These are phyloP conservation scores for Blastobotrys terrestris DNA, from an alignment of 805 yeast genomes.

Conservation along the genomic window DNA sequence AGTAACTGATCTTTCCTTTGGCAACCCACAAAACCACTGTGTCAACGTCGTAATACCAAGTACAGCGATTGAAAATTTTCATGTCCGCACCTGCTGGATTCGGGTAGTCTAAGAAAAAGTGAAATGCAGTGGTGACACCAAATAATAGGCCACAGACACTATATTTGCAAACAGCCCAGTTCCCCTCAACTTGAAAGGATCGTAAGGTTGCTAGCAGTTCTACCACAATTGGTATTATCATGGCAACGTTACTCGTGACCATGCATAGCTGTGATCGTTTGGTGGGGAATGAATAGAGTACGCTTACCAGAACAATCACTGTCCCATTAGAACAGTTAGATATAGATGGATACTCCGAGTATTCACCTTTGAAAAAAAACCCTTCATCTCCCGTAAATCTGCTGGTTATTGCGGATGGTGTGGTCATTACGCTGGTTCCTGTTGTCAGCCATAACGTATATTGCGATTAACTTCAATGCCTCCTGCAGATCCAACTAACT, in stretches of 20 bases:
- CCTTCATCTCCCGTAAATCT: slow-evolving; percentile 83
- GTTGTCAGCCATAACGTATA: slow-evolving; percentile 65
- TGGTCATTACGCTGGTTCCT: slow-evolving; percentile 70
- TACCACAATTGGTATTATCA: slow-evolving; percentile 57
- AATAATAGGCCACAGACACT: slow-evolving; percentile 14
- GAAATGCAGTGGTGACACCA: slow-evolving; percentile 15
- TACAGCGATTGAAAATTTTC: slow-evolving; percentile 62
- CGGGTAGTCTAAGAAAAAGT: slow-evolving; percentile 25
- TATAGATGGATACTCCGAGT: too few relatives aligned
- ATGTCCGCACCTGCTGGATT: slow-evolving; percentile 34
- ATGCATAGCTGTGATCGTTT: slow-evolving; percentile 81
- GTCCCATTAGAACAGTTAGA: slow-evolving; percentile 58
- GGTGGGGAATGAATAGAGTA: slow-evolving; percentile 58
- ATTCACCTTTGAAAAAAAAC: slow-evolving; percentile 63
- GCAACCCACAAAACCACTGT: slow-evolving; percentile 12
- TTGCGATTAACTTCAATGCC: slow-evolving; percentile 59
- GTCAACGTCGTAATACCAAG: slow-evolving; percentile 29
- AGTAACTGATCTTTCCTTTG: slow-evolving; percentile 19
- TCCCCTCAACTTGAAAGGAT: slow-evolving; percentile 19
- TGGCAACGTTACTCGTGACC: slow-evolving; percentile 65
- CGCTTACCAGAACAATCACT: slow-evolving; percentile 52
- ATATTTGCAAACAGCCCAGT: slow-evolving; percentile 17
- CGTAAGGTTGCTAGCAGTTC: slow-evolving; percentile 14
- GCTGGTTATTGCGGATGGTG: slow-evolving; percentile 76
- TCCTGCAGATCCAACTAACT: slow-evolving; percentile 61